Evolutionary conservation across 2,329 filamentous ascomycete species (phyloP).

Genomic region (Xylaria arbuscula): DNA sequence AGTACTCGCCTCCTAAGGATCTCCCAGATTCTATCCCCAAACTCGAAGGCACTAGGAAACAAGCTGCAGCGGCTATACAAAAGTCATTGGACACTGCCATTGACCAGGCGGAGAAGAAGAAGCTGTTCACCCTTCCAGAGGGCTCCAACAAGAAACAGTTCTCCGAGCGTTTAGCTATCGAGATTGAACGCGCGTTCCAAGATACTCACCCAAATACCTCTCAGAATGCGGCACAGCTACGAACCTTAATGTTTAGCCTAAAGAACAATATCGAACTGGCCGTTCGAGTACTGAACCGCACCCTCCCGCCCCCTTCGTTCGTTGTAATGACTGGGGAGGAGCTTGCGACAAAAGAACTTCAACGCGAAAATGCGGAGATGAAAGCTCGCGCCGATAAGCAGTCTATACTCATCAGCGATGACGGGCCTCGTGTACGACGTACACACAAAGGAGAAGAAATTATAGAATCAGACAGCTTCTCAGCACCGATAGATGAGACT

Average conservation of each 20-base stretch:
- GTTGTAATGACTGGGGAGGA: constrained; percentile 91
- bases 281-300: constrained; percentile 77
- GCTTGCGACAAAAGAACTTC: constrained; percentile 90
- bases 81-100: constrained; percentile 76
- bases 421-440: constrained; percentile 81
- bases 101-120: constrained; percentile 72
- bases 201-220: constrained; percentile 64
- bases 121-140: constrained; percentile 70
- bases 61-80: constrained; percentile 75
- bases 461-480: constrained; percentile 76
- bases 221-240: constrained; percentile 72
- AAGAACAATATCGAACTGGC: constrained; percentile 87
- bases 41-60: constrained; percentile 72
- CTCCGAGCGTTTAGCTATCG: constrained; percentile 76
- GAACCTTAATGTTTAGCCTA: constrained; percentile 84
- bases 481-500: constrained; percentile 52
- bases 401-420: constrained; percentile 82
- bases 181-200: constrained; percentile 79
- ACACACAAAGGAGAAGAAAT: constrained; percentile 97
- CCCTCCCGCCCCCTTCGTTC: constrained; percentile 77
- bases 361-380: constrained; percentile 79
- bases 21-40: constrained; percentile 63
- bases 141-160: constrained; percentile 72
- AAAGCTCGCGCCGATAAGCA: constrained; percentile 83
- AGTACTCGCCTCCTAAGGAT: constrained; percentile 64